Evolutionary conservation across 352 stramenopile genomes (phyloP), one percentile per base, ranked within the genome.

Genomic region (Pythium myriotylum): DNA sequence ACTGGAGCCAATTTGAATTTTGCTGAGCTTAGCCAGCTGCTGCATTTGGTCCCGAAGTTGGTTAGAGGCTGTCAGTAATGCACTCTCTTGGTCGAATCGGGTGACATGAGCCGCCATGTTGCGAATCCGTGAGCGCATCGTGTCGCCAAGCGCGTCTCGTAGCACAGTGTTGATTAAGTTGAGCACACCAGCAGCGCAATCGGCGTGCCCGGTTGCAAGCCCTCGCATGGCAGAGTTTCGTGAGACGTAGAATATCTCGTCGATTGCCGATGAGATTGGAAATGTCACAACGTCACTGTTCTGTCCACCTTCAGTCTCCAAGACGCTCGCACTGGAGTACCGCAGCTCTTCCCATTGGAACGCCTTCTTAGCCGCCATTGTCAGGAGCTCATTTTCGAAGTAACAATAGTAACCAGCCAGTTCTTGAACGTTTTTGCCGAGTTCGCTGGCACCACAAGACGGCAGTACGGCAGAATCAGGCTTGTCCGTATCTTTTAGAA

Each of bases 171-270:
- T 92, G 59, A 95, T 87, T 70, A 95, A 84, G 59, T 94, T 95
- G 17, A 95, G 73, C 53, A 94, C 87, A 17, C 85, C 82, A 24
- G 85, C 85, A 0, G 82, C 87, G 45, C 85, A 92, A 60, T 95
- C 87, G 19, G 82, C 73, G 64, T 95, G 87, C 9, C 87, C 87
- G 14, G 87, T 94, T 14, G 87, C 87, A 43, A 95, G 74, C 2
- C 81, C 80, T n/a, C 87, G 83, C 29, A 91, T 67, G 5, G 78
- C 85, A 42, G 83, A 94, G 59, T 94, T 93, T 27, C 84, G 76
- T 24, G 82, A 76, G 16, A 95, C 85, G 59, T 95, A 95, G 59
- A 95, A 92, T 43, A 95, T 88, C 58, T 95, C 87, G 68, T 95
- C 87, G 47, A 95, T 81, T 4, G 84, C 79, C 0, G 87, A 94